phyloP scores from a whole-genome alignment of 345 rosid genomes.

The Brassica incana region DNA sequence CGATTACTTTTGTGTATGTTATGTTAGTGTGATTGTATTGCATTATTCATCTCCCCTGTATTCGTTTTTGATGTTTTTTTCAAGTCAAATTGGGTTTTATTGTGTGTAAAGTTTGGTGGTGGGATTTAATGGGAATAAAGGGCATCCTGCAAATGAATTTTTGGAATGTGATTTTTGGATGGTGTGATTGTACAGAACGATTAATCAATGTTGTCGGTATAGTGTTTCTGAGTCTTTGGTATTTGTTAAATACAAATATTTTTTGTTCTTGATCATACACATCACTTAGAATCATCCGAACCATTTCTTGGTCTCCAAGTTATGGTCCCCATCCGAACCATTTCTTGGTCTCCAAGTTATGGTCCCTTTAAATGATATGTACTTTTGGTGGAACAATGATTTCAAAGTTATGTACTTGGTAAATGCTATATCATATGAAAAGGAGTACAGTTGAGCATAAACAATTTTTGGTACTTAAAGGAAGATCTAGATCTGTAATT shows the following conservation, averaged over 20 bases:
- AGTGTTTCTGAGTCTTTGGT: neutral
- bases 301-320: neutral
- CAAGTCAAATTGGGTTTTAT: conserved; percentile 10
- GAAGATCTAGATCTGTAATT: too few species aligned
- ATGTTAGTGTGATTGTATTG: conserved; percentile 22
- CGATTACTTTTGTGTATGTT: conserved; percentile 10
- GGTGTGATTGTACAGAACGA: conserved; percentile 17
- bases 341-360: neutral
- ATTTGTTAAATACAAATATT: neutral
- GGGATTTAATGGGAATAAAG: conserved; percentile 22
- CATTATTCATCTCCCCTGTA: neutral
- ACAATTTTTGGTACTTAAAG: too few species aligned
- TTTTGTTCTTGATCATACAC: neutral
- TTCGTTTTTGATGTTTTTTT: conserved; percentile 2
- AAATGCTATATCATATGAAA: too few species aligned
- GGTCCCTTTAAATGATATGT: neutral
- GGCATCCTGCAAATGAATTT: neutral
- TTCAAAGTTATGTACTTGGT: too few species aligned
- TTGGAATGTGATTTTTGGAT: neutral
- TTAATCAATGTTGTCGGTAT: conserved; percentile 8
- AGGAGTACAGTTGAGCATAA: too few species aligned
- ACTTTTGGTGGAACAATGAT: too few species aligned
- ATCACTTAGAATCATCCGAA: neutral
- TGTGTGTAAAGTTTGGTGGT: conserved; percentile 21
- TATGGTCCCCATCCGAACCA: neutral